phyloP scores from a whole-genome alignment of 495 filamentous ascomycete genomes.

The Talaromyces nanjingensis region DNA sequence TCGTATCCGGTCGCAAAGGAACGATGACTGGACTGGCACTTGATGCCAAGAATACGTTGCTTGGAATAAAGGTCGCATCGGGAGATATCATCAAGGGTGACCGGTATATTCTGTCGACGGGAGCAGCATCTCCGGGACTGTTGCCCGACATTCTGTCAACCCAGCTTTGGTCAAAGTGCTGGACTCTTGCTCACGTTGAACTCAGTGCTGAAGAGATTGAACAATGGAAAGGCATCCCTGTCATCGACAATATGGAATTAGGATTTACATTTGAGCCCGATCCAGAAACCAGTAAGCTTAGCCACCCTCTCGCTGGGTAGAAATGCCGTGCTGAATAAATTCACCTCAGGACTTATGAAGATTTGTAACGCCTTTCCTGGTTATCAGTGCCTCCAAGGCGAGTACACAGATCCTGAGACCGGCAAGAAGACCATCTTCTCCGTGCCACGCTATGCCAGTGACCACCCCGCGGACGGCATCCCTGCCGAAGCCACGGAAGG shows the following conservation, averaged over 20 bases:
- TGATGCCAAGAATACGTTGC: not conserved
- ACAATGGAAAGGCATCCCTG: constrained; percentile 32
- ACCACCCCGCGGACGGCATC: constrained; percentile 21
- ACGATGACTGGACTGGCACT: constrained; percentile 6
- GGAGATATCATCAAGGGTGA: constrained; percentile 4
- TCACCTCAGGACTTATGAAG: constrained; percentile 1
- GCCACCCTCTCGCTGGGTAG: constrained; percentile 16
- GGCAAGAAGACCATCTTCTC: constrained; percentile 10
- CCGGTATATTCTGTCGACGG: constrained; percentile 3
- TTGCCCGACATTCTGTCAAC: constrained; percentile 7
- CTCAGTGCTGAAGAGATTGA: constrained; percentile 33
- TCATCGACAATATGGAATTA: constrained; percentile 31
- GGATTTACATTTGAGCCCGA: constrained; percentile 45
- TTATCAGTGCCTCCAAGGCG: constrained; percentile 13
- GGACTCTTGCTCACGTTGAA: constrained; percentile 35
- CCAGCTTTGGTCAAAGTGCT: constrained; percentile 18
- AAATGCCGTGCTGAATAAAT: not conserved
- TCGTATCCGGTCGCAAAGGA: constrained; percentile 21
- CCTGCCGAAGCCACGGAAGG: constrained; percentile 26
- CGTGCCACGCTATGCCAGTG: constrained; percentile 13
- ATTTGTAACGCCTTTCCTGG: constrained; percentile 7
- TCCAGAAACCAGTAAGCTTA: constrained; percentile 32
- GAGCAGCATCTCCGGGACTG: constrained; percentile 3
- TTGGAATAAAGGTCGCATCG: constrained; percentile 5
- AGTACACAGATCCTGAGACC: constrained; percentile 30